Evolutionary conservation across 805 yeast genomes (phyloP).

Genomic region (Candida qinlingensis): DNA sequence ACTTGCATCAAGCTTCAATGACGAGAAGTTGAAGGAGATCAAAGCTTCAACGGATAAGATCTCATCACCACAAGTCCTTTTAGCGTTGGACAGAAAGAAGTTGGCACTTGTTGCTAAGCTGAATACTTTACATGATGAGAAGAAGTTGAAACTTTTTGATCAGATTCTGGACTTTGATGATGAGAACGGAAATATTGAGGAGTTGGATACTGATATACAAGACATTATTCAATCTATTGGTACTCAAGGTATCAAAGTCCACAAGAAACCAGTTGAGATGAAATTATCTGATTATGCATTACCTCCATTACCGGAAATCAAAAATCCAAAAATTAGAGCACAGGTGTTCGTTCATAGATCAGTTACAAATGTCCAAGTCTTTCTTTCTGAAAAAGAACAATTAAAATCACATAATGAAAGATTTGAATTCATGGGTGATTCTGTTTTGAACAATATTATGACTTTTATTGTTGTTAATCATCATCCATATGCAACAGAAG

Average conservation of each 20-base stretch:
- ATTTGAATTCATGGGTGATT: conserved; percentile 86
- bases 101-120: conserved; percentile 56
- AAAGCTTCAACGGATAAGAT: conserved; percentile 28
- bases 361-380: conserved; percentile 50
- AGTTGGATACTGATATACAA: neutral
- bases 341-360: conserved; percentile 84
- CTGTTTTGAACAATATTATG: conserved; percentile 68
- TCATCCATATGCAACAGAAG: conserved; percentile 74
- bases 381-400: conserved; percentile 51
- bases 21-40: conserved; percentile 33
- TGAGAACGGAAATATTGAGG: neutral
- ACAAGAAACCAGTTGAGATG: neutral
- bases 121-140: conserved; percentile 45
- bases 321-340: conserved; percentile 50
- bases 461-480: conserved; percentile 60
- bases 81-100: conserved; percentile 48
- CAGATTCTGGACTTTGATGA: conserved; percentile 41
- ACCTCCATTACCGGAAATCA: conserved; percentile 68
- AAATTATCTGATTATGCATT: conserved; percentile 27
- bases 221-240: neutral
- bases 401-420: conserved; percentile 75
- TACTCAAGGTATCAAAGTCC: neutral
- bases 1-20: conserved; percentile 51
- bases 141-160: conserved; percentile 49
- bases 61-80: conserved; percentile 36